These are phyloP conservation scores for Tolypocladium album DNA, from an alignment of 2,329 filamentous ascomycete genomes.

Conservation along the genomic window DNA sequence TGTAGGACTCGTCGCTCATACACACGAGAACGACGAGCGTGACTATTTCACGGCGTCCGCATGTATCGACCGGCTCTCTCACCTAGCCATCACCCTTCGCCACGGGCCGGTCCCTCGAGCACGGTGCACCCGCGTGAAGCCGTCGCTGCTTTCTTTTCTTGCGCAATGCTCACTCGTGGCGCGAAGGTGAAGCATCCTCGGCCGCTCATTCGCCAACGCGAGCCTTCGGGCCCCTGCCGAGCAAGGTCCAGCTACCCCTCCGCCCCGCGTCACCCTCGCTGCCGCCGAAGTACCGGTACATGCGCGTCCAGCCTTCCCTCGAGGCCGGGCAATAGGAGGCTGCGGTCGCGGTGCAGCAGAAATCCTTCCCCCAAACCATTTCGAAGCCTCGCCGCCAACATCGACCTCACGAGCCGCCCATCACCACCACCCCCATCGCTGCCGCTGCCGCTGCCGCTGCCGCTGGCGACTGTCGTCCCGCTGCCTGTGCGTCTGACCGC, in stretches of 20 bases:
- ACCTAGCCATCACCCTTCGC: too few species aligned
- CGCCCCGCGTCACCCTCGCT: too few species aligned
- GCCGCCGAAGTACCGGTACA: conserved; percentile 6
- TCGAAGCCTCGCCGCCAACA: conserved; percentile 3
- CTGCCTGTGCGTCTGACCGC: background rate
- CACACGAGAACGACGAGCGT: too few species aligned
- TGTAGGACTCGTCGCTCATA: too few species aligned
- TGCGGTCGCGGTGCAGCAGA: conserved; percentile 13
- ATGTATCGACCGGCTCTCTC: background rate
- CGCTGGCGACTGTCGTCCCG: background rate
- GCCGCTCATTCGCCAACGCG: background rate
- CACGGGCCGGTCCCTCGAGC: too few species aligned
- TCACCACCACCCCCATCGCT: conserved; percentile 5
- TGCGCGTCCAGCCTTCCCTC: conserved; percentile 3
- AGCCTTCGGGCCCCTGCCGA: background rate
- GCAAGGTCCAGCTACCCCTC: background rate
- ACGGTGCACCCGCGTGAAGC: background rate
- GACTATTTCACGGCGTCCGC: background rate
- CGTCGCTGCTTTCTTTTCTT: background rate
- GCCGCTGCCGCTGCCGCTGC: conserved; percentile 4
- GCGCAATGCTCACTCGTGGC: background rate
- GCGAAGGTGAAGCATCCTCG: background rate
- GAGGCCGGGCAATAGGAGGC: conserved; percentile 7
- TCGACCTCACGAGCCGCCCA: conserved; percentile 4
- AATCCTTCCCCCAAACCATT: conserved; percentile 11